phyloP scores from a whole-genome alignment of 2,329 filamentous ascomycete species.

The Periconia macrospinosa region DNA sequence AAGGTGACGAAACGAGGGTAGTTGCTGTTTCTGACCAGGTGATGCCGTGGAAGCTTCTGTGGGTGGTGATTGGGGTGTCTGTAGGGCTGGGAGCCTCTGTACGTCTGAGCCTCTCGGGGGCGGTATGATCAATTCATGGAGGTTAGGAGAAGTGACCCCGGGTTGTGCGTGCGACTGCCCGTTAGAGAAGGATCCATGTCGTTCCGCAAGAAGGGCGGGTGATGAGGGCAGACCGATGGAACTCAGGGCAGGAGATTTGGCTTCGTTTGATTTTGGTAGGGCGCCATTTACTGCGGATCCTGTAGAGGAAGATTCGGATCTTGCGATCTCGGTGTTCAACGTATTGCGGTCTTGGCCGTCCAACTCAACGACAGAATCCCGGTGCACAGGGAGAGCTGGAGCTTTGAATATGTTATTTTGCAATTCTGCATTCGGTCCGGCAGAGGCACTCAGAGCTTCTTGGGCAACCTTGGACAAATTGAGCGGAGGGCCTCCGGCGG shows the following conservation, averaged over 20 bases:
- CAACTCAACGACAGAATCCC: constrained; percentile 21
- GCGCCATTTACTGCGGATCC: constrained; percentile 11
- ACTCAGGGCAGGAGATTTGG: constrained; percentile 9
- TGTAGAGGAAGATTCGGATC: constrained; percentile 9
- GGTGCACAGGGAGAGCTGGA: constrained; percentile 10
- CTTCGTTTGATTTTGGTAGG: constrained; percentile 2
- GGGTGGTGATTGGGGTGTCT: constrained; percentile 34
- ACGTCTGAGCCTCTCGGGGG: constrained; percentile 23
- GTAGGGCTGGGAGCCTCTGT: constrained; percentile 39
- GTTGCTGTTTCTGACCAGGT: constrained; percentile 28
- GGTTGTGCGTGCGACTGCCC: constrained; percentile 22
- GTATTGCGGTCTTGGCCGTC: constrained; percentile 11
- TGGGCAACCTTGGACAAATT: constrained; percentile 20
- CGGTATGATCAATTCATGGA: constrained; percentile 37
- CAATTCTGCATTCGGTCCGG: constrained; percentile 9
- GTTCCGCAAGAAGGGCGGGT: constrained; percentile 16
- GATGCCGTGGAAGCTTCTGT: constrained; percentile 30
- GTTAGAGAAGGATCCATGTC: constrained; percentile 20
- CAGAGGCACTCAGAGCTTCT: constrained; percentile 15
- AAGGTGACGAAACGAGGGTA: constrained; percentile 38
- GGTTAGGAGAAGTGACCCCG: constrained; percentile 29
- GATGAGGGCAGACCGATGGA: constrained; percentile 13
- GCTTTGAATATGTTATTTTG: constrained; percentile 10
- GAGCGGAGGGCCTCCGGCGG: constrained; percentile 7
- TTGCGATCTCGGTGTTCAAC: constrained; percentile 9